These are phyloP conservation scores for Dipteronia sinensis DNA, from an alignment of 345 rosid genomes.

Conservation along the genomic window DNA sequence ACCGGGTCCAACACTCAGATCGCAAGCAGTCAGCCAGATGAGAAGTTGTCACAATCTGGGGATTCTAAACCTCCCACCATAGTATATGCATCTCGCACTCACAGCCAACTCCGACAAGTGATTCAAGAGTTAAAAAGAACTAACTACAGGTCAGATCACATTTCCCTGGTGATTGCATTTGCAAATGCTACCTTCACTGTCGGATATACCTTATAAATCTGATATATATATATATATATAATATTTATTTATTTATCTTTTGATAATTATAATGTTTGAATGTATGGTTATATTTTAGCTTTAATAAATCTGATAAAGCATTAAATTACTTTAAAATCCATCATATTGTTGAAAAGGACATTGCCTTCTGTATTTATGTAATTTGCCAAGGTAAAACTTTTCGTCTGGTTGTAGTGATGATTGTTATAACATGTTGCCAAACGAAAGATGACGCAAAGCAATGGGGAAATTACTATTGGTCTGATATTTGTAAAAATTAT, in stretches of 20 bases:
- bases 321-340: not conserved
- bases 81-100: slow-evolving; percentile 87
- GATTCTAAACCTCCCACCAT: slow-evolving; percentile 61
- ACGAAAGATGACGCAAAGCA: not conserved
- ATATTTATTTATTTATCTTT: not conserved
- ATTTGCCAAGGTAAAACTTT: not conserved
- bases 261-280: not conserved
- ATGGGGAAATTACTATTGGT: not conserved
- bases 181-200: not conserved
- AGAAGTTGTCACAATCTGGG: slow-evolving; percentile 31
- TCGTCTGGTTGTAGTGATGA: not conserved
- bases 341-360: not conserved
- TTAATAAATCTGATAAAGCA: not conserved
- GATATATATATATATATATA: not conserved
- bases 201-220: not conserved
- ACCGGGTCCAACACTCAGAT: slow-evolving; percentile 41
- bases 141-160: slow-evolving; percentile 68
- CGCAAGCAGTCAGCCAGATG: slow-evolving; percentile 33
- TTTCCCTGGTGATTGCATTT: slow-evolving; percentile 11
- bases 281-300: not conserved
- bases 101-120: slow-evolving; percentile 96
- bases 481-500: not conserved
- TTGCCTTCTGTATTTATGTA: not conserved
- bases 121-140: slow-evolving; percentile 83
- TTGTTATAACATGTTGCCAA: not conserved